Evolutionary conservation across 208 protist genomes (phyloP).

Genomic region (Leishmania gerbilli): DNA sequence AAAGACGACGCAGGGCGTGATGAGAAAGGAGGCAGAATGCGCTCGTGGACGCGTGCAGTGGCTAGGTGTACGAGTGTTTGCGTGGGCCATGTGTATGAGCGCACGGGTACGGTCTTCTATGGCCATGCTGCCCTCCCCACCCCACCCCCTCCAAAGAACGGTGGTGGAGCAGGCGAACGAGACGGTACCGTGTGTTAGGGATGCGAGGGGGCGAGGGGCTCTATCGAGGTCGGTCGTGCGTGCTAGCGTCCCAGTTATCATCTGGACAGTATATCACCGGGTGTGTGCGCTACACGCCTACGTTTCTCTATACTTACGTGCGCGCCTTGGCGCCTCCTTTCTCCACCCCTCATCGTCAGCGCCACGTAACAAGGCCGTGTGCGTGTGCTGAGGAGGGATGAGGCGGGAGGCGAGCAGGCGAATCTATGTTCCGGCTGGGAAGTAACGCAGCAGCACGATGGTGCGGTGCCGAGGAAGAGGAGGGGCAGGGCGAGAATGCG

Average conservation of each 20-base stretch:
- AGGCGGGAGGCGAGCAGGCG: background rate
- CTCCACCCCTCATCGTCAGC: background rate
- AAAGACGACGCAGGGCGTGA: background rate
- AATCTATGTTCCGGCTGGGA: background rate
- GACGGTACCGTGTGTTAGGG: background rate
- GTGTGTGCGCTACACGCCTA: background rate
- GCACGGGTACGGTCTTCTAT: background rate
- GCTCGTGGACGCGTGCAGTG: background rate
- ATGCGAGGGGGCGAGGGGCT: background rate
- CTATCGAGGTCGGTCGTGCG: background rate
- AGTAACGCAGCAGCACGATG: background rate
- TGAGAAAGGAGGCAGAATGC: background rate
- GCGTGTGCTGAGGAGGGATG: background rate
- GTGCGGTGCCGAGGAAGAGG: background rate
- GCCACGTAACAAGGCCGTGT: background rate
- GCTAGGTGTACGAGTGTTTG: background rate
- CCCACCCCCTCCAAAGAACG: background rate
- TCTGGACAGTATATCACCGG: background rate
- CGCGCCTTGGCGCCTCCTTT: background rate
- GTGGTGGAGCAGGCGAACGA: background rate
- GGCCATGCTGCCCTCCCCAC: background rate
- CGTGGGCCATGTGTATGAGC: background rate
- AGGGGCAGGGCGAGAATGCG: background rate
- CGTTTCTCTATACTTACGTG: background rate
- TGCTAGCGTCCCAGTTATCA: background rate